Base-by-base conservation (phyloP, 495 filamentous ascomycete genomes). In the Aspergillus wentii region DNA sequence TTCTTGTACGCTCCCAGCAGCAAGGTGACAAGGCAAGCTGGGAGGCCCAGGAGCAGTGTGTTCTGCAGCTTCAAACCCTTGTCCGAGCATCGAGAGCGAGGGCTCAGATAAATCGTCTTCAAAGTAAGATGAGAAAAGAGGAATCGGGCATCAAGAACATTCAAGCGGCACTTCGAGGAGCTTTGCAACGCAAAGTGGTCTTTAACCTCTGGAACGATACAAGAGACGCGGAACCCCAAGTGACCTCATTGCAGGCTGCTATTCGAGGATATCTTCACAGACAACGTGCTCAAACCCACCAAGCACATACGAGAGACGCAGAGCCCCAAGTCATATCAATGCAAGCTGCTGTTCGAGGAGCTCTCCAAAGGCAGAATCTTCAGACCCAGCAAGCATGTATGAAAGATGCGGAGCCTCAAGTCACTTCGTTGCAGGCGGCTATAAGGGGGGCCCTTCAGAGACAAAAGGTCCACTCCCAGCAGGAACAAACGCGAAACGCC, bases 31-130 rank as follows among this genome's bases (percentile, higher is more conserved):
- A 84, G 56, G 59, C 75, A 23, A 75, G 72, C 62, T 89, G 85
- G 69, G 75, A 82, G 49, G 75, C 76, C 37, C 82, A 80, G 33
- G 82, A 91, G 50, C 52, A 61, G 10, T 76, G 90, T 32, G 72
- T 98, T 25, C 62, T 92, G 18, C 72, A 75, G 37, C 61, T 98
- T n/a, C 92, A 98, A 60, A 92, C 81, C 46, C 66, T 94, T 19
- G 76, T 90, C 38, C 74, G 92, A 51, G 94, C 81, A 3, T 72
- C 74, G 27, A 91, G 83, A 60, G 79, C 80, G 27, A 76, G 94
- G 49, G 68, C 74, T 32, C 66, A 86, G 56, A 73, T 83, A 41
- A 77, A 77, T 44, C 64, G 74, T 36, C 68, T 86, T 41, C 82
- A 72, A 51, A 75, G 71, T 49, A 69, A 74, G 42, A 64, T 89